Evolutionary conservation across 441 rosid species (phyloP), one percentile per base, ranked within the genome.

Genomic region (Corymbia citriodora): DNA sequence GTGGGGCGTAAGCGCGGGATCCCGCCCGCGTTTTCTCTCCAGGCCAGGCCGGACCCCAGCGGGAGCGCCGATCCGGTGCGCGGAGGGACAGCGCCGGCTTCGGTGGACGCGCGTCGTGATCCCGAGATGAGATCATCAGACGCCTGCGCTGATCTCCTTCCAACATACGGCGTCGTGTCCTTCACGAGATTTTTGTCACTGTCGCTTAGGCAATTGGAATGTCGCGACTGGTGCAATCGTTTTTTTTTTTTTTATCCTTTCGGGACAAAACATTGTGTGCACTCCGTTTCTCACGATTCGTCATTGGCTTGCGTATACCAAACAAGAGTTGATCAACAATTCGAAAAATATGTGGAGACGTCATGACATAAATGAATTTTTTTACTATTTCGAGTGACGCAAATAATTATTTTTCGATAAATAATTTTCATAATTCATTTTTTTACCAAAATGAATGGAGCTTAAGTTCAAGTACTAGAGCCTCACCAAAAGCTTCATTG

Each of bases 371-470:
- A 40, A 40, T 40, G 45, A 40, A 40, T 40, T 40, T 40, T 40
- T 40, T 72, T 10, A 19, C 10, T 17, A 36, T 36, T 19, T 36
- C 0, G 6, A 74, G 8, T 2, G 6, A 40, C 10, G 18, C 0
- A 13, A 10, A 4, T 5, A 0, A 33, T 33, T 0, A 5, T 33
- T 70, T 70, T 17, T 65, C 14, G 29, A 7, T 3, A 2, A 29
- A 29, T n/a, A 3, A n/a, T n/a, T 68, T 68, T 0, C 12, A 40
- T 40, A 2, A 31, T 68, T 68, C 23, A 4, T 68, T 17, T 40
- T 36, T 40, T 40, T 40, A 40, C 45, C 45, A 5, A 40, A 40
- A 40, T 6, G 45, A 40, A 40, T 40, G 6, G 45, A 40, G 6
- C 45, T 40, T 68, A 31, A 17, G 17, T 68, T 19, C 1, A 74